Evolutionary conservation across 164 flowering plant genomes (phyloP).

Genomic region (Chloranthus sessilifolius): DNA sequence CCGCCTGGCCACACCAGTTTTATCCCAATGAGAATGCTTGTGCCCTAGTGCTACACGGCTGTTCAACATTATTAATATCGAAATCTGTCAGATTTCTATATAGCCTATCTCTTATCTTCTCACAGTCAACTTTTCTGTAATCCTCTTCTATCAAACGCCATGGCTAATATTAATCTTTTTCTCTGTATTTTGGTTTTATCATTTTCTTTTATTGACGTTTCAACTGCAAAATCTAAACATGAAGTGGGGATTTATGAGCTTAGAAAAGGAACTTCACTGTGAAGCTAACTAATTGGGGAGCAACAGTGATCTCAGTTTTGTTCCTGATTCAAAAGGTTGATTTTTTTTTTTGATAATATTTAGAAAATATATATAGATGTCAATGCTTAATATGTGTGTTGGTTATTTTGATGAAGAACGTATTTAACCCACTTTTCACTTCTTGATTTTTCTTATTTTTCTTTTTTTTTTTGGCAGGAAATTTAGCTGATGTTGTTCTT

Average conservation of each 20-base stretch:
- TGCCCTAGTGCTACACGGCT: too few species aligned
- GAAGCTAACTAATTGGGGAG: conserved; percentile 79
- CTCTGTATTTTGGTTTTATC: conserved; percentile 11
- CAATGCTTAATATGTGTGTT: background rate
- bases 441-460: background rate
- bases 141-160: background rate
- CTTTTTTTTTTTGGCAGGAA: conserved; percentile 36
- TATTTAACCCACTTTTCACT: background rate
- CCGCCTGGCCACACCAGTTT: too few species aligned
- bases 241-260: conserved; percentile 46
- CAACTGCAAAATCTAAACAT: conserved; percentile 7
- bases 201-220: conserved; percentile 1
- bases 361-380: background rate
- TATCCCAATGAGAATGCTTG: too few species aligned
- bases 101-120: too few species aligned
- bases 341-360: too few species aligned
- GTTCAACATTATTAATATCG: too few species aligned
- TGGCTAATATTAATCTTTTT: conserved; percentile 16
- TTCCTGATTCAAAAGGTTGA: conserved; percentile 71
- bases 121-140: background rate
- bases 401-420: too few species aligned
- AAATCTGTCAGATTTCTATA: too few species aligned
- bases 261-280: conserved; percentile 48
- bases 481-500: conserved; percentile 68
- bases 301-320: conserved; percentile 51